A percentile compares a stretch with the other conserved stretches of the same genome.
Conservation (phyloP, 305 asterid genomes). For the Fraxinus dipetala region DNA sequence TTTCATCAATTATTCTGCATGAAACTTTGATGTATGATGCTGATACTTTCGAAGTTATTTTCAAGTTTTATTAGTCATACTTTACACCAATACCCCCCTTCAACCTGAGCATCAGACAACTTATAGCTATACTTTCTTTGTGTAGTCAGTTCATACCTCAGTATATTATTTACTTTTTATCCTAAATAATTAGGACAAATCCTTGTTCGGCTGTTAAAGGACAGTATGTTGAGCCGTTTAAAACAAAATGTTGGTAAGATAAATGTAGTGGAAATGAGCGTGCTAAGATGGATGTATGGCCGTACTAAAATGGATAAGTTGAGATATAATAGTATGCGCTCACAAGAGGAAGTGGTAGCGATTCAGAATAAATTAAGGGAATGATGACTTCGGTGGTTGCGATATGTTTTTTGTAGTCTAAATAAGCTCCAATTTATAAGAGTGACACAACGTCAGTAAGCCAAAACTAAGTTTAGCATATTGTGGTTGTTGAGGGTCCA, state of each 20-base stretch:
- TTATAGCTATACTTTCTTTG: not conserved
- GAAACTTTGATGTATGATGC: slow-evolving; percentile 1
- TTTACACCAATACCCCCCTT: not conserved
- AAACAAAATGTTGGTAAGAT: not conserved
- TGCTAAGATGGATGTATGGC: not conserved
- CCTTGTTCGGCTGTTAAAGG: not conserved
- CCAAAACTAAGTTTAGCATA: not conserved
- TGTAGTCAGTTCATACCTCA: not conserved
- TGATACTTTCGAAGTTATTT: not conserved
- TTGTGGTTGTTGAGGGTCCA: not conserved
- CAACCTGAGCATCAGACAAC: not conserved
- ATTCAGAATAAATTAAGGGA: not conserved
- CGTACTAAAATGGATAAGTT: not conserved
- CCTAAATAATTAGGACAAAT: not conserved
- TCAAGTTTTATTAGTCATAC: not conserved
- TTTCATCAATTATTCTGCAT: slow-evolving; percentile 1
- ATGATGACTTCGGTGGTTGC: not conserved
- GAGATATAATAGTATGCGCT: not conserved
- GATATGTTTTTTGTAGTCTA: not conserved
- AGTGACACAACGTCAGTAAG: not conserved
- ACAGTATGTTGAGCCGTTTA: not conserved
- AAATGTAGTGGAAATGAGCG: not conserved
- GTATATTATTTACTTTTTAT: not conserved
- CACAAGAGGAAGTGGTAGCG: not conserved
- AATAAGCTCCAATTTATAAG: not conserved